A percentile compares a stretch with the other conserved stretches of the same genome.
Evolutionary conservation across 2,329 filamentous ascomycete species (phyloP).

Genomic region (Claviceps fusiformis): DNA sequence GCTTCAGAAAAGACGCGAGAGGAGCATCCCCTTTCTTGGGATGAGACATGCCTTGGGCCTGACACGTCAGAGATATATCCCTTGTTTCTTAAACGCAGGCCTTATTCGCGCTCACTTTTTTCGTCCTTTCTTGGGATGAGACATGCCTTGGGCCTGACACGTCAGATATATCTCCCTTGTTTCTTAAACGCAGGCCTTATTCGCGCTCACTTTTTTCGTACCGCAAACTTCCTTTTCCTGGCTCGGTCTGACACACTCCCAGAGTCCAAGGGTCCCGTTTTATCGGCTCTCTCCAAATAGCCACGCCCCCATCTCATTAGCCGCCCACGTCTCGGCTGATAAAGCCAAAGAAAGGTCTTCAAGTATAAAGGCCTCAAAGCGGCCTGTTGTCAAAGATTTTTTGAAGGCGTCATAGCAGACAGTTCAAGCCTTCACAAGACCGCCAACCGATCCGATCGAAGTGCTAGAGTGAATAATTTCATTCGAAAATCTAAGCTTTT

Average conservation of each 20-base stretch:
- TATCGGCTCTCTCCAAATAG: not conserved
- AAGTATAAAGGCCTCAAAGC: conserved; percentile 8
- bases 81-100: conserved; percentile 3
- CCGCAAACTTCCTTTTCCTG: not conserved
- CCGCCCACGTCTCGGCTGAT: not conserved
- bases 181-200: not conserved
- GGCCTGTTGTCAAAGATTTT: not conserved
- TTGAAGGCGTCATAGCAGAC: not conserved
- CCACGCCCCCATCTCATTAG: not conserved
- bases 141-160: conserved; percentile 13
- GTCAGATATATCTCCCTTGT: conserved; percentile 11
- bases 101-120: not conserved
- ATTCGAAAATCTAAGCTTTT: not conserved
- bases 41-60: conserved; percentile 14
- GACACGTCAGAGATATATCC: conserved; percentile 13
- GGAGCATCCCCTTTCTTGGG: conserved; percentile 10
- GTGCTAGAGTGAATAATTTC: not conserved
- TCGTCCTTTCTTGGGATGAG: conserved; percentile 13
- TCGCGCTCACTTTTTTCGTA: not conserved
- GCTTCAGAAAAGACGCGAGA: conserved; percentile 6
- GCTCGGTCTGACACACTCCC: not conserved
- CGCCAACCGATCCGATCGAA: not conserved
- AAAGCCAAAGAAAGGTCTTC: not conserved
- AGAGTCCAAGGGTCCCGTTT: not conserved
- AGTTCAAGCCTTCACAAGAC: not conserved